These are phyloP conservation scores for Pseudogymnoascus destructans DNA, from an alignment of 2,329 filamentous ascomycete genomes.

Conservation along the genomic window DNA sequence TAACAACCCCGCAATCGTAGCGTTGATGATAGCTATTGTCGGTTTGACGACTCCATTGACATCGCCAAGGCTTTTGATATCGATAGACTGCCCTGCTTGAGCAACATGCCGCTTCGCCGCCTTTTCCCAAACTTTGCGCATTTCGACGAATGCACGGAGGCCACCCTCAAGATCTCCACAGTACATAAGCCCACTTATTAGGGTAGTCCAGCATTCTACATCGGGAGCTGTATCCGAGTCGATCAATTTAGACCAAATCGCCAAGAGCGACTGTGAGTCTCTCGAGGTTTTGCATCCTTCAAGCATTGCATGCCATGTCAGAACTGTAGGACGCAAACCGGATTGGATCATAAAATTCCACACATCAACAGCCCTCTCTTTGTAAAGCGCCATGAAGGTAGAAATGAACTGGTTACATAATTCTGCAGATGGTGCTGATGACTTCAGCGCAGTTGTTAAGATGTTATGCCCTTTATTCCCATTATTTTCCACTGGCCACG, in stretches of 20 bases:
- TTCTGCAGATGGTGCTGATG: conserved; percentile 15
- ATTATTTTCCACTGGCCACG: conserved; percentile 16
- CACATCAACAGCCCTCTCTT: conserved; percentile 35
- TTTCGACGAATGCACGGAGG: conserved; percentile 51
- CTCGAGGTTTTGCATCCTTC: conserved; percentile 50
- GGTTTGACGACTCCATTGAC: conserved; percentile 39
- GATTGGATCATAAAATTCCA: conserved; percentile 43
- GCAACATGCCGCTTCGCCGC: conserved; percentile 16
- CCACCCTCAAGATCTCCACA: conserved; percentile 40
- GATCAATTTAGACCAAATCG: conserved; percentile 54
- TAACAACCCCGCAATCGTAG: conserved; percentile 51
- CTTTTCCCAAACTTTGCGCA: conserved; percentile 45
- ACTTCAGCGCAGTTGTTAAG: neutral
- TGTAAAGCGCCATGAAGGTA: conserved; percentile 32
- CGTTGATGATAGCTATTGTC: conserved; percentile 53
- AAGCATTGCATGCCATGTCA: conserved; percentile 62
- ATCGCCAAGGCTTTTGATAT: conserved; percentile 23
- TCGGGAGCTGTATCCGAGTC: conserved; percentile 48
- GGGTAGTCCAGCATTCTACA: conserved; percentile 52
- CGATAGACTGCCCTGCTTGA: conserved; percentile 14
- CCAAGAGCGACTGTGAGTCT: conserved; percentile 46
- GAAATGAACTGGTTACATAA: conserved; percentile 35
- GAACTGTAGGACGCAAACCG: conserved; percentile 44
- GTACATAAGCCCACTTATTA: conserved; percentile 52
- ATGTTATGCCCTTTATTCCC: neutral